phyloP scores from a whole-genome alignment of 495 filamentous ascomycete genomes.

The Pyrenula massariospora region DNA sequence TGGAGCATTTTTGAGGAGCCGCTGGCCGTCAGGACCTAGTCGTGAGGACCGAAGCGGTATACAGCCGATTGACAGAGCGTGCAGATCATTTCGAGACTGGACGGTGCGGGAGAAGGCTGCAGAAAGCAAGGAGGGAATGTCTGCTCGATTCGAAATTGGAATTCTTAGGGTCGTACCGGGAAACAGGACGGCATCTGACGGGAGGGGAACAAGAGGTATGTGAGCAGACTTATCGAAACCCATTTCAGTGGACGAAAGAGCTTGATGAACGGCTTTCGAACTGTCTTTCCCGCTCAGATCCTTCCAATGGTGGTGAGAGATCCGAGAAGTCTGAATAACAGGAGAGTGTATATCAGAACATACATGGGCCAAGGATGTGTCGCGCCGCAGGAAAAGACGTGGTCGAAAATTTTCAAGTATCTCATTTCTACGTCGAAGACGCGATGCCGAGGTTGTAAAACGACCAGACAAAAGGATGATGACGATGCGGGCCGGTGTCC shows the following conservation, averaged over 20 bases:
- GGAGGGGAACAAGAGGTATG: slow-evolving; percentile 65
- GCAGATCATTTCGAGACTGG: slow-evolving; percentile 49
- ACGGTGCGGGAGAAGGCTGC: slow-evolving; percentile 58
- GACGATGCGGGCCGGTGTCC: neutral
- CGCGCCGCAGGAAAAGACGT: too few relatives aligned
- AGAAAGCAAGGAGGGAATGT: slow-evolving; percentile 71
- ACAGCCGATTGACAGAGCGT: slow-evolving; percentile 64
- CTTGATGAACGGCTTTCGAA: too few relatives aligned
- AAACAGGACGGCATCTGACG: slow-evolving; percentile 62
- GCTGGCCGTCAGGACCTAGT: slow-evolving; percentile 57
- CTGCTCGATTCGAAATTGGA: slow-evolving; percentile 63
- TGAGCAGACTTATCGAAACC: slow-evolving; percentile 30
- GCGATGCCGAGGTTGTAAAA: neutral
- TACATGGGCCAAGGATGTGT: too few relatives aligned
- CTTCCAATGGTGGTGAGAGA: too few relatives aligned
- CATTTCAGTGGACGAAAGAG: slow-evolving; percentile 6
- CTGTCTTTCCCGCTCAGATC: too few relatives aligned
- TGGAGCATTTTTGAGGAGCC: slow-evolving; percentile 42
- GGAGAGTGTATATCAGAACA: too few relatives aligned
- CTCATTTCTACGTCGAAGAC: too few relatives aligned
- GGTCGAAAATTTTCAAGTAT: too few relatives aligned
- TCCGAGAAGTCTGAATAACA: too few relatives aligned
- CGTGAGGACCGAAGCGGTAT: slow-evolving; percentile 65
- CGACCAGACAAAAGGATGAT: neutral
- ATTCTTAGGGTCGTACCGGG: slow-evolving; percentile 71